These are phyloP conservation scores for Strigomonas culicis DNA, from an alignment of 208 protist species.

Conservation along the genomic window DNA sequence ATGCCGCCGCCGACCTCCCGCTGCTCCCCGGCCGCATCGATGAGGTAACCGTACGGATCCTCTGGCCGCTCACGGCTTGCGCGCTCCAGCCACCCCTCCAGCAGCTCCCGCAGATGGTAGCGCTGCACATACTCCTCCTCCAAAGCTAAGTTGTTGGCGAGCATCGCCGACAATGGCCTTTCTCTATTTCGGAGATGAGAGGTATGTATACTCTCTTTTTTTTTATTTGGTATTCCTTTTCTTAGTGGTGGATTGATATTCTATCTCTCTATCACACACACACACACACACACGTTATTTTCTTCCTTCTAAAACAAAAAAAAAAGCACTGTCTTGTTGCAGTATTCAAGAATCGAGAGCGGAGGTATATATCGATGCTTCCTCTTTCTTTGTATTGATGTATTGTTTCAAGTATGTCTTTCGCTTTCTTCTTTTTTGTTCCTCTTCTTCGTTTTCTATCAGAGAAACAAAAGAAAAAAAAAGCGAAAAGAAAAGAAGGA, in stretches of 20 bases:
- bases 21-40: constrained; percentile 47
- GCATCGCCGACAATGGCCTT: neutral
- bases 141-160: neutral
- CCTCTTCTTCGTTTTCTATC: neutral
- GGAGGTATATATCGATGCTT: no score
- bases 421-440: neutral
- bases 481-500: constrained; percentile 6
- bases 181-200: neutral
- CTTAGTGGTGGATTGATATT: neutral
- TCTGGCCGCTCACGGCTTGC: constrained; percentile 36
- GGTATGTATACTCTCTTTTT: neutral
- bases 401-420: neutral
- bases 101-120: constrained; percentile 58
- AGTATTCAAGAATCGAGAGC: no score
- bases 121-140: constrained; percentile 51
- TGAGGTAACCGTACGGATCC: constrained; percentile 62
- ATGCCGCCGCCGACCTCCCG: constrained; percentile 50
- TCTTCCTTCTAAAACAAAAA: no score
- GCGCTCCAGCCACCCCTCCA: constrained; percentile 59
- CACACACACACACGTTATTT: no score
- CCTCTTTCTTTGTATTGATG: neutral
- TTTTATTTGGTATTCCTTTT: neutral
- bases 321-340: no score
- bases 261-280: no score
- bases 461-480: constrained; percentile 12